Base-by-base conservation (phyloP, 2,329 filamentous ascomycete species). In the Anisogramma anomala region DNA sequence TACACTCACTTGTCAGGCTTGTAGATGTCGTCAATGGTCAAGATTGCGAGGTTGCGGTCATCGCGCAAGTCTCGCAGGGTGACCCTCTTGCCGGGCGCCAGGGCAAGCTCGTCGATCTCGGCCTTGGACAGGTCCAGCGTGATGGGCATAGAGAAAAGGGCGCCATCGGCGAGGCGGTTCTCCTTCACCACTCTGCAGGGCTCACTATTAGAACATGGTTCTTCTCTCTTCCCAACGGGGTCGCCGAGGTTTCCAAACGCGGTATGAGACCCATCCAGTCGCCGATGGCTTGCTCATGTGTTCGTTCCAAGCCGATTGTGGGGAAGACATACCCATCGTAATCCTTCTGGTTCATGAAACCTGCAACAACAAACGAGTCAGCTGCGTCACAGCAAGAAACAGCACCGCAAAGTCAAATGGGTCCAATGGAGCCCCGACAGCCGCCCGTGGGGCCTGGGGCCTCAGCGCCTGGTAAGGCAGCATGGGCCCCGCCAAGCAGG, bases 341-440 rank as follows among this genome's bases (percentile, higher is more conserved):
- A 66, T 98, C 91, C 67, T 86, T 82, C 72, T 98, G 79, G 64
- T 77, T 94, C 83, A 98, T 82, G 72, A 98, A 98, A 57, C 88
- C 86, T 94, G 55, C 40, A 53, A 33, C 25, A 31, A 27, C 31
- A 28, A 44, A 27, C 37, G 34, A 47, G 37, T 47, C 34, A 47
- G 45, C 37, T 33, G 14, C 27, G 28, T 36, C 31, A 34, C 40
- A 28, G 40, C 35, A 33, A 37, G 25, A 32, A 35, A 28, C 10
- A 10, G 31, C 31, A 17, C 22, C 27, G 30, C 15, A 28, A 33
- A 25, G 19, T 15, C 8, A 14, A 35, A 31, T 19, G 30, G 25
- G 33, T 32, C 18, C 18, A 23, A 37, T 33, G 7, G 14, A 18
- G 25, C 34, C 41, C 27, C 27, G 40, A 34, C n/a, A 14, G 27